phyloP scores from a whole-genome alignment of 345 rosid species.

The Lenwebbia sp. region DNA sequence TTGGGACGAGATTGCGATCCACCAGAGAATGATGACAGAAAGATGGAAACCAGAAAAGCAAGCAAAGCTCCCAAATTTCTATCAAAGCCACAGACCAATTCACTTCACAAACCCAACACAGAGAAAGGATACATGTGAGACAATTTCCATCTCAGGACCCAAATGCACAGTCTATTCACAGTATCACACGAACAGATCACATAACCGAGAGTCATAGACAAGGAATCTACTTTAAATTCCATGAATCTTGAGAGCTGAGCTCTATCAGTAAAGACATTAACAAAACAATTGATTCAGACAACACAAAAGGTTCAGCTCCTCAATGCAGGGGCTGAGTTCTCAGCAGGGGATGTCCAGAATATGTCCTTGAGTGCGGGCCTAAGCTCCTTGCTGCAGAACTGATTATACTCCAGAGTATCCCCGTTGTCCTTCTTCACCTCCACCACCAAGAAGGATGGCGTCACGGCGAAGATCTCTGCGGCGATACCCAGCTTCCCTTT shows the following conservation, averaged over 20 bases:
- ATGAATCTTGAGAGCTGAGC: not conserved
- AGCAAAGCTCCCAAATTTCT: not conserved
- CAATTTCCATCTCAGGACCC: not conserved
- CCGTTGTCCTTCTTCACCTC: conserved; percentile 90
- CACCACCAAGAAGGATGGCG: conserved; percentile 68
- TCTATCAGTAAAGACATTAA: not conserved
- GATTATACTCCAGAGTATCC: conserved; percentile 80
- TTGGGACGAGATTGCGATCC: not conserved
- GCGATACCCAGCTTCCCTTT: conserved; percentile 74
- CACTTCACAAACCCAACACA: not conserved
- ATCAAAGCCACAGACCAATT: not conserved
- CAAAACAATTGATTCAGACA: not conserved
- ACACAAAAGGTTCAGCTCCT: conserved; percentile 2
- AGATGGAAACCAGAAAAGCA: not conserved
- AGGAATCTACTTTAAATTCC: not conserved
- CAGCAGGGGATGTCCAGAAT: conserved; percentile 48
- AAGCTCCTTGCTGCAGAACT: conserved; percentile 73
- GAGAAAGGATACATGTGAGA: not conserved
- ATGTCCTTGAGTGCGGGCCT: conserved; percentile 92
- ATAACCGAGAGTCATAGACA: not conserved
- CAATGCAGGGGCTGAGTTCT: conserved; percentile 41
- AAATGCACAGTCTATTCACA: not conserved
- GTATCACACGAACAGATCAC: not conserved
- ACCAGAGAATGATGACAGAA: not conserved
- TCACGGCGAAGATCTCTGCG: conserved; percentile 68